phyloP scores from a whole-genome alignment of 73 alveolate species.

The Diophrys sp. region DNA sequence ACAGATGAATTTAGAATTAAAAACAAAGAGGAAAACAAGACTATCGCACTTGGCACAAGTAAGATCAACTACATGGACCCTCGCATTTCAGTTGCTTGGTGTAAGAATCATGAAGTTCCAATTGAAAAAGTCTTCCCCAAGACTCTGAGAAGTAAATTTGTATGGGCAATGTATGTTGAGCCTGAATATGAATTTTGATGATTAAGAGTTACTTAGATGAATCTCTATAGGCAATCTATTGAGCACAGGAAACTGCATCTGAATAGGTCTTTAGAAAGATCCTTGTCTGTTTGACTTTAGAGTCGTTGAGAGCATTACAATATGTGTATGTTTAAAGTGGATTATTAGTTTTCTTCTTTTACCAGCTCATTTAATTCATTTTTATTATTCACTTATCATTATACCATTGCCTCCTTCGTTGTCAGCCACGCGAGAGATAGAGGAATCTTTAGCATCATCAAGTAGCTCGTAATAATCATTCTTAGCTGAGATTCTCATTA shows the following conservation, averaged over 20 bases:
- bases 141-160: constrained; percentile 74
- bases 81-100: constrained; percentile 88
- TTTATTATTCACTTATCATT: too few species aligned
- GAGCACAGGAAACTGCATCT: background rate
- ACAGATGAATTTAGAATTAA: constrained; percentile 66
- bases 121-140: constrained; percentile 96
- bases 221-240: background rate
- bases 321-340: background rate
- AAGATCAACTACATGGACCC: constrained; percentile 99
- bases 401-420: background rate
- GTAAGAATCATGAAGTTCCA: constrained; percentile 93
- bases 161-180: constrained; percentile 95
- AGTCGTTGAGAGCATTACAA: background rate
- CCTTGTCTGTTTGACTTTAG: background rate
- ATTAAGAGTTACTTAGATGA: background rate
- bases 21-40: constrained; percentile 90
- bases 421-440: background rate
- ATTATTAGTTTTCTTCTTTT: background rate
- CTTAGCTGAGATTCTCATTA: background rate
- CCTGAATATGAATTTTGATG: constrained; percentile 57
- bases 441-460: background rate
- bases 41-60: constrained; percentile 96
- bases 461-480: background rate
- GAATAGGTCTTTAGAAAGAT: background rate
- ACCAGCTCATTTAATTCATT: background rate